Evolutionary conservation across 345 rosid species (phyloP).

Genomic region (Nasturtium officinale): DNA sequence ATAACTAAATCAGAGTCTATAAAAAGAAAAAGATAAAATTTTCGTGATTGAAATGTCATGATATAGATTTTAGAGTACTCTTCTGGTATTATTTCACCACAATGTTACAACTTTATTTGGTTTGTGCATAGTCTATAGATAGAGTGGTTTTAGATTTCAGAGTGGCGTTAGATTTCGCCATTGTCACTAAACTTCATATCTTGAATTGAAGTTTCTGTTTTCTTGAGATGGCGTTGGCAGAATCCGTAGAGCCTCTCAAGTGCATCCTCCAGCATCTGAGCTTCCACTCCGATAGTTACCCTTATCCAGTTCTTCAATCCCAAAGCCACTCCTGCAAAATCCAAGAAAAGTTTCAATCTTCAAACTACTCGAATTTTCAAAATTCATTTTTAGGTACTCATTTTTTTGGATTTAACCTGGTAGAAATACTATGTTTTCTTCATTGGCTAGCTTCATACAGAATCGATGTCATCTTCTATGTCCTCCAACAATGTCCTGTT

Average conservation of each 20-base stretch:
- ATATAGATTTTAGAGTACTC: not conserved
- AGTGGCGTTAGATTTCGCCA: conserved; percentile 17
- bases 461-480: conserved; percentile 61
- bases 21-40: not conserved
- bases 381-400: not conserved
- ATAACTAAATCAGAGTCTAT: not conserved
- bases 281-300: conserved; percentile 60
- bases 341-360: not conserved
- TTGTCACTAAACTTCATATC: conserved; percentile 6
- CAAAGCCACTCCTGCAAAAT: conserved; percentile 52
- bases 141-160: conserved; percentile 10
- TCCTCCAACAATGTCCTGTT: conserved; percentile 48
- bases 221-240: conserved; percentile 45
- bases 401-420: conserved; percentile 44
- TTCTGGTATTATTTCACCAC: not conserved
- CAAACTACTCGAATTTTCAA: not conserved
- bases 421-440: conserved; percentile 57
- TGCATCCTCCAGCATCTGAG: conserved; percentile 59
- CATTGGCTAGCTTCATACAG: conserved; percentile 63
- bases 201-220: conserved; percentile 34
- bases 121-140: not conserved
- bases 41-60: not conserved
- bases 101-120: conserved; percentile 15
- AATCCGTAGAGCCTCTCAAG: conserved; percentile 61
- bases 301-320: conserved; percentile 75